Conservation (phyloP, 495 filamentous ascomycete genomes). For the Rostrohypoxylon terebratum region DNA sequence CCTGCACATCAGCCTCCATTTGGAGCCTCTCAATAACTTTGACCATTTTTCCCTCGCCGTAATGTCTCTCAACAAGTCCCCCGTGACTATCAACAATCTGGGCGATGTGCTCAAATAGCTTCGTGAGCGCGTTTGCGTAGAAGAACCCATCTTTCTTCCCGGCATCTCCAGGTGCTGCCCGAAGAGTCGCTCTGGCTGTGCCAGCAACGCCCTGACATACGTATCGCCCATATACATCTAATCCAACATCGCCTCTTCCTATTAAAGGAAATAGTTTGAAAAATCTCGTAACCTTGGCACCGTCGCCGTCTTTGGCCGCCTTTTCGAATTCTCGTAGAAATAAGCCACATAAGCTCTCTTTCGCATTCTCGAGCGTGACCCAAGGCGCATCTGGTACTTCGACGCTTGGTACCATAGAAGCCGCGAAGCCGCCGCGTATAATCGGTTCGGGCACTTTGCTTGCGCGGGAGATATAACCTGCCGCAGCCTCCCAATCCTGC, state of each 20-base stretch:
- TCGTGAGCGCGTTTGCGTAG: slow-evolving; percentile 90
- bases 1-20: slow-evolving; percentile 94
- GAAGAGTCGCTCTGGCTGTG: slow-evolving; percentile 82
- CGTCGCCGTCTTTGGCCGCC: slow-evolving; percentile 85
- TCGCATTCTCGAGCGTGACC: slow-evolving; percentile 86
- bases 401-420: slow-evolving; percentile 91
- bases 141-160: slow-evolving; percentile 79
- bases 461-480: slow-evolving; percentile 86
- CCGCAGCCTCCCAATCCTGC: slow-evolving; percentile 98
- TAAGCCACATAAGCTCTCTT: slow-evolving; percentile 85
- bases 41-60: slow-evolving; percentile 92
- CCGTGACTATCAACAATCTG: slow-evolving; percentile 94
- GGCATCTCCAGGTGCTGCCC: slow-evolving; percentile 63
- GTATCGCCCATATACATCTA: slow-evolving; percentile 95
- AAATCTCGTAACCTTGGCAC: slow-evolving; percentile 89
- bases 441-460: slow-evolving; percentile 82
- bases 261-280: slow-evolving; percentile 98
- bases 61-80: slow-evolving; percentile 89
- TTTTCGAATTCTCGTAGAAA: slow-evolving; percentile 96
- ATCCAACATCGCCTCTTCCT: slow-evolving; percentile 84
- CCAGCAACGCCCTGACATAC: slow-evolving; percentile 93
- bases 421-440: slow-evolving; percentile 86
- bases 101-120: slow-evolving; percentile 96
- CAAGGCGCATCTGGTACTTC: slow-evolving; percentile 93
- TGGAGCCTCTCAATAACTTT: slow-evolving; percentile 94